Base-by-base conservation (phyloP, 495 filamentous ascomycete genomes). In the Sabuloglossum arenarium region DNA sequence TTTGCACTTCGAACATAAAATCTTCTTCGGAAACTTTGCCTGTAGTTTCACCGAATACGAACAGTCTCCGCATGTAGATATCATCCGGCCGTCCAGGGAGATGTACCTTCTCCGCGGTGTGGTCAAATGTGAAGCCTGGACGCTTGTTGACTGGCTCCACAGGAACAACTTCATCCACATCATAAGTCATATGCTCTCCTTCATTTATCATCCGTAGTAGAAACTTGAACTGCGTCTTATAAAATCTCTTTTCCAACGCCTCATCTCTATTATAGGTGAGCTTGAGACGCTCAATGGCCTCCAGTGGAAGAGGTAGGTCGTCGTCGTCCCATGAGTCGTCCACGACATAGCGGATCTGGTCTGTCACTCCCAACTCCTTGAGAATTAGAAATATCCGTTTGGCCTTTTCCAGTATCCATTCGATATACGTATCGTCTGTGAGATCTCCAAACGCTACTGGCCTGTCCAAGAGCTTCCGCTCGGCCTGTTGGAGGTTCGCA, bases 341-440 rank as follows among this genome's bases (percentile, higher is more conserved):
- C 47, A 94, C 80, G 42, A 89, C 70, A 19, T 79, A 77, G 61
- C 95, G 95, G 52, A 95, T 93, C 66, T 83, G 83, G 58, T 87
- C 82, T 0, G 89, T 81, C 12, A 87, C 77, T 0, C 82, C 86
- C 52, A 94, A 72, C 56, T 89, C 83, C 42, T 80, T 73, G 31
- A 95, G 74, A 31, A 88, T 85, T 31, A 97, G 74, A 60, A 94
- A 97, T 54, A 94, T 75, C 56, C 80, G 77, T 59, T 77, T 82
- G 3, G 86, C 82, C 61, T 81, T 84, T 58, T 82, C 70, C 53
- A 93, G 71, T 58, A 97, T 93, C 85, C 86, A 93, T 61, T 95
- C 89, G 67, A 86, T 80, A 63, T 95, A 97, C 0, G 87, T 93
- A 60, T 86, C 82, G 62, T 87, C 85, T 1, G 88, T 95, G 60